These are phyloP conservation scores for Phialemoniopsis sp. DNA, from an alignment of 2,329 filamentous ascomycete species.

Conservation along the genomic window DNA sequence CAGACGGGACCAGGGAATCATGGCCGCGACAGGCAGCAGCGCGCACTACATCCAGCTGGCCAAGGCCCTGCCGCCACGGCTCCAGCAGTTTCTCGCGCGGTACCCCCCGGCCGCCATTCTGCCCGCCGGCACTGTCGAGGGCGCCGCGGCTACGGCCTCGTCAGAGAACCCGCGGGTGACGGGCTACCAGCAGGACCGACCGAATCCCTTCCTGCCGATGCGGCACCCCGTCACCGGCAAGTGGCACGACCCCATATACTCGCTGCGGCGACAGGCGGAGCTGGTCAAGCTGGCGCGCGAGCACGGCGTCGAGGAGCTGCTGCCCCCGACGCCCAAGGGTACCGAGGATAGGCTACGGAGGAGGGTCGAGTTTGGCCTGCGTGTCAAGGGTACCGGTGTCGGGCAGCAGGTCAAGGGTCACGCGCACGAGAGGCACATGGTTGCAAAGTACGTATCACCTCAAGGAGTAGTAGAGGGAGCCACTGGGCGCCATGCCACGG, in stretches of 20 bases:
- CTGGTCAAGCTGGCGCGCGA: conserved; percentile 80
- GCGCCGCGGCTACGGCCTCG: conserved; percentile 28
- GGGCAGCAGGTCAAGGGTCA: conserved; percentile 95
- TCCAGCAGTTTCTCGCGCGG: conserved; percentile 83
- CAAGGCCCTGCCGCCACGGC: conserved; percentile 68
- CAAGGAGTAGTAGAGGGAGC: neutral
- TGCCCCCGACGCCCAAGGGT: conserved; percentile 75
- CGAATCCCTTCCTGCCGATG: conserved; percentile 78
- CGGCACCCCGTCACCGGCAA: conserved; percentile 75
- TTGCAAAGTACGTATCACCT: conserved; percentile 55
- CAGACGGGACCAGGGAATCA: conserved; percentile 10
- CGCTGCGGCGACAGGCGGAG: conserved; percentile 82
- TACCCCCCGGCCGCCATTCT: conserved; percentile 72
- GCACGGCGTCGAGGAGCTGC: conserved; percentile 74
- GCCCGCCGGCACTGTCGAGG: conserved; percentile 33
- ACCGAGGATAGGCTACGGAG: conserved; percentile 66
- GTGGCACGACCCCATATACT: conserved; percentile 82
- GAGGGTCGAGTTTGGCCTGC: conserved; percentile 73
- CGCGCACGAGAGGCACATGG: conserved; percentile 82
- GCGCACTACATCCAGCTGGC: conserved; percentile 53
- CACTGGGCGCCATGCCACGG: neutral
- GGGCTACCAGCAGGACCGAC: conserved; percentile 51
- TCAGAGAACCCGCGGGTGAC: conserved; percentile 20
- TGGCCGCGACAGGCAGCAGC: conserved; percentile 15
- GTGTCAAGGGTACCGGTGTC: conserved; percentile 88